Evolutionary conservation across 192 early-diverging fungal genomes (phyloP).

Genomic region (Podila epicladia): DNA sequence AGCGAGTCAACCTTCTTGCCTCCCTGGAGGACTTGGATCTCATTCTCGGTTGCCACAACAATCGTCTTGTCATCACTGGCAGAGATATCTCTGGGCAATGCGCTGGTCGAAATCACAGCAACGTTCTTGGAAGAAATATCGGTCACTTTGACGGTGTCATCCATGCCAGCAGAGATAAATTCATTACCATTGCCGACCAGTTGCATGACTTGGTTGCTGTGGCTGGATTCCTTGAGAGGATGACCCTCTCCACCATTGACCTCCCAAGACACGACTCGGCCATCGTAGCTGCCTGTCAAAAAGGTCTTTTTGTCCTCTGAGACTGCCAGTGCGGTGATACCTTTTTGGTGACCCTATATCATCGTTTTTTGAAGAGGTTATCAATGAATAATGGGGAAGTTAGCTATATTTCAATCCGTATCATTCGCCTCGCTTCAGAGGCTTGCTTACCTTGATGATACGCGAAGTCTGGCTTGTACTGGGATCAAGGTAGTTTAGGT

Average conservation of each 20-base stretch:
- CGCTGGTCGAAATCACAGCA: constrained; percentile 50
- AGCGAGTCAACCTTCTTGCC: constrained; percentile 51
- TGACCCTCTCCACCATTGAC: constrained; percentile 49
- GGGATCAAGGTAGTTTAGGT: constrained; percentile 86
- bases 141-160: constrained; percentile 68
- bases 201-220: constrained; percentile 80
- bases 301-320: constrained; percentile 63
- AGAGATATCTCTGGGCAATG: constrained; percentile 66
- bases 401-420: constrained; percentile 12
- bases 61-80: constrained; percentile 54
- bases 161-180: constrained; percentile 77
- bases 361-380: constrained; percentile 12
- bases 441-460: constrained; percentile 57
- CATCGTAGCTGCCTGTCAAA: constrained; percentile 93
- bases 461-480: constrained; percentile 60
- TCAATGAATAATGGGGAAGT: neutral
- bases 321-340: constrained; percentile 81
- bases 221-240: constrained; percentile 69
- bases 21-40: constrained; percentile 63
- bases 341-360: constrained; percentile 81
- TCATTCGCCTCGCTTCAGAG: neutral
- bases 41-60: constrained; percentile 63
- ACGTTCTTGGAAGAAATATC: constrained; percentile 49
- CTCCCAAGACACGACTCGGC: constrained; percentile 85
- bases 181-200: constrained; percentile 57